Evolutionary conservation across 2,329 filamentous ascomycete species (phyloP), one percentile per base, ranked within the genome.

Genomic region (Pestalotiopsis sp.): DNA sequence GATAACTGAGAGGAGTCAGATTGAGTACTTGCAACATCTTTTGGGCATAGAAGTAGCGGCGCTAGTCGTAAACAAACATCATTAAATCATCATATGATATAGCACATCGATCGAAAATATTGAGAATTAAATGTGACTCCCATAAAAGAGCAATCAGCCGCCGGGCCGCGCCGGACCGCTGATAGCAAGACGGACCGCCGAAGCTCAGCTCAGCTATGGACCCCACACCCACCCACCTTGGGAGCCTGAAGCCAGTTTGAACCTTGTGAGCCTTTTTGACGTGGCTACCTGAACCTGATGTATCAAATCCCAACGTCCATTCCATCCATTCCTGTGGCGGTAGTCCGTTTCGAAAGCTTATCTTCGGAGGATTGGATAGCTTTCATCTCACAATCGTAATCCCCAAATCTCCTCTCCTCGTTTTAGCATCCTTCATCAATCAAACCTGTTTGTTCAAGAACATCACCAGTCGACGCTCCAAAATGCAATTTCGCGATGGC

Each of bases 401-500:
- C 20, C 45, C n/a, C 41, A 49, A 49, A 52, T 52, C 17, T 11
- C 41, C 41, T 45, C 39, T 52, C 27, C 27, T 52, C 45, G 9
- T 52, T 9, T 36, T 36, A 9, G 7, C 45, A 20, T 14, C 45
- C 1, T 52, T 20, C 45, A n/a, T n/a, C 17, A n/a, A 3, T n/a
- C 17, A 2, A 23, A 12, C 45, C 11, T 52, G 45, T n/a, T 52
- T 52, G 31, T 20, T 52, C 45, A 20, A 52, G 45, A 52, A 36
- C 31, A 36, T 36, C 17, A 23, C 17, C 17, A 23, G 20, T 9
- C 23, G 45, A n/a, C 17, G n/a, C 6, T 57, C 23, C 45, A 57
- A 57, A 25, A 66, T 38, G 57, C 58, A 41, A 55, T 36, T 59
- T 57, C 52, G 36, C 20, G 38, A 66, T 66, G 64, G 57, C 13